A percentile compares a stretch with the other conserved stretches of the same genome.
phyloP scores from a whole-genome alignment of 164 flowering plant species.

The Annona cherimola region DNA sequence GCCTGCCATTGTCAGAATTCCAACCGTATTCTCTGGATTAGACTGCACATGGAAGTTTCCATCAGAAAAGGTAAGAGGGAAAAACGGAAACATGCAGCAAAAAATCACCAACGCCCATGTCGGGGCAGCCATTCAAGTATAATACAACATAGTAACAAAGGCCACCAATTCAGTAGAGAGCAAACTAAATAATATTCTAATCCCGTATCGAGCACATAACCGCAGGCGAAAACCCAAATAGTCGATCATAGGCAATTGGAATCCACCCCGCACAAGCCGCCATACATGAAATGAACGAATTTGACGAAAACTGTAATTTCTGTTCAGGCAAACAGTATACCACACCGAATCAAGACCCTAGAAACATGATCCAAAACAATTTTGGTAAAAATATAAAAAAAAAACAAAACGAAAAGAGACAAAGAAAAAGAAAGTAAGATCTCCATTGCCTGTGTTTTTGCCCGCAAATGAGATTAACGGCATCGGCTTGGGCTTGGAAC shows the following conservation, averaged over 20 bases:
- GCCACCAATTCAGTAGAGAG: not conserved
- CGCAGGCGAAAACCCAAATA: too few relatives aligned
- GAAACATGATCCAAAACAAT: constrained; percentile 9
- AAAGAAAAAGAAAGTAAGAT: not conserved
- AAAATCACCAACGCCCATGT: not conserved
- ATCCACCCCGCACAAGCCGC: too few relatives aligned
- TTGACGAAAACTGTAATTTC: too few relatives aligned
- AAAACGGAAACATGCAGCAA: too few relatives aligned
- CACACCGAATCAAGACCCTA: not conserved
- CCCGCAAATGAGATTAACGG: constrained; percentile 96
- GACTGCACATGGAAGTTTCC: constrained; percentile 42
- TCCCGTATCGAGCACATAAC: not conserved
- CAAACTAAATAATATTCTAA: not conserved
- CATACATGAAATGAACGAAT: too few relatives aligned
- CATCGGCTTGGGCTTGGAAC: constrained; percentile 89
- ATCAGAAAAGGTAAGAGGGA: not conserved
- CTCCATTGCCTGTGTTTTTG: constrained; percentile 71
- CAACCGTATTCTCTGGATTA: constrained; percentile 96
- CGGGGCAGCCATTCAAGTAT: not conserved
- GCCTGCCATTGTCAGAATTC: constrained; percentile 91
- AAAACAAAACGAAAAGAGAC: not conserved
- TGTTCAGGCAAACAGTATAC: not conserved
- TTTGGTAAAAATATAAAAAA: not conserved
- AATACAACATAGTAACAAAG: too few relatives aligned
- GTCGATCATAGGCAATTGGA: too few relatives aligned